Conservation (phyloP, 2,329 filamentous ascomycete species). For the Apiospora pterosperma region DNA sequence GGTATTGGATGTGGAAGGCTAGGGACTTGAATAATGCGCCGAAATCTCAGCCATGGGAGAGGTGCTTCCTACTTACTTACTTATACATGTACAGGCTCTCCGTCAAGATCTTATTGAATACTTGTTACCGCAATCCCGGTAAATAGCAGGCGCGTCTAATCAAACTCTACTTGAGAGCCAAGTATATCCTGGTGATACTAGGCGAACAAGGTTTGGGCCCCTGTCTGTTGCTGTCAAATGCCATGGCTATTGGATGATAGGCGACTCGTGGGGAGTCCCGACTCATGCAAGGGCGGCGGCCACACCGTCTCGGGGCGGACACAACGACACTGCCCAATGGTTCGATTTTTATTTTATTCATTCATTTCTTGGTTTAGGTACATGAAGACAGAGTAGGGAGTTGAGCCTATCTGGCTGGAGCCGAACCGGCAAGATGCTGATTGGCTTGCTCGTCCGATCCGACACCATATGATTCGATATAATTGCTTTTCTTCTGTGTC, state of each 20-base stretch:
- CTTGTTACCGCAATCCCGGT: too few species aligned
- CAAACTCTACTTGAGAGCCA: too few species aligned
- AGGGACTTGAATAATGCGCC: background rate
- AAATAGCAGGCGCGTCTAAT: too few species aligned
- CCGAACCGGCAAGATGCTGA: background rate
- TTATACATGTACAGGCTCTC: too few species aligned
- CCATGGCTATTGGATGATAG: too few species aligned
- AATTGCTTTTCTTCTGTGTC: background rate
- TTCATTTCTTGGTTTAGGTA: background rate
- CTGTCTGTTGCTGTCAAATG: too few species aligned
- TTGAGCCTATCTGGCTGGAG: background rate
- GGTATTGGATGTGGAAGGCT: background rate
- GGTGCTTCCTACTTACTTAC: too few species aligned
- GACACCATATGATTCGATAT: background rate
- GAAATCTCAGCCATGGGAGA: too few species aligned
- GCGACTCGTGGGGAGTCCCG: too few species aligned
- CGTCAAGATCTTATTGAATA: too few species aligned
- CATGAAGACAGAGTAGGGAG: slow-evolving; percentile 1
- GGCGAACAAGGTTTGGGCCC: too few species aligned
- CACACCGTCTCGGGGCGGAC: background rate
- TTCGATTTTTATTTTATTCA: background rate
- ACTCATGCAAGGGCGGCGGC: background rate
- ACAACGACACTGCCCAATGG: background rate
- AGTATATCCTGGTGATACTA: too few species aligned
- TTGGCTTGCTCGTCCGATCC: background rate